Conservation (phyloP, 768 basidiomycete species). For the Kwoniella sp. region DNA sequence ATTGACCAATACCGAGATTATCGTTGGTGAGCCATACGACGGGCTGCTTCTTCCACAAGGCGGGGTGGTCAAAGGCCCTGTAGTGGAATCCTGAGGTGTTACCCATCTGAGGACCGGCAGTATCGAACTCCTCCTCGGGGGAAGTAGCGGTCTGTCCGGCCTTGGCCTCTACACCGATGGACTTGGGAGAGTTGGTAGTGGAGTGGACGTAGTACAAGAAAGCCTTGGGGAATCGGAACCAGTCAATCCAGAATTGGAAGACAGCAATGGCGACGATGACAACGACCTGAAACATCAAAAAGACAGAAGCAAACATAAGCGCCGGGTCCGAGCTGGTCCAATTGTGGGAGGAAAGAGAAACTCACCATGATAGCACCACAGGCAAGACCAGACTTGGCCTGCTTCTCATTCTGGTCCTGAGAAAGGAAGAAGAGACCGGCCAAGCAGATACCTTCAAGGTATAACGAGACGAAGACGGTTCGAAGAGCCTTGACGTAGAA, state of each 20-base stretch:
- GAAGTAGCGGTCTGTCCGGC: slow-evolving; percentile 23
- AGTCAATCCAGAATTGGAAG: slow-evolving; percentile 53
- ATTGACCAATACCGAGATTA: slow-evolving; percentile 50
- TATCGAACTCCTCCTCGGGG: slow-evolving; percentile 31
- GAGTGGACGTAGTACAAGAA: slow-evolving; percentile 45
- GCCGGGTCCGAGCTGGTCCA: not conserved
- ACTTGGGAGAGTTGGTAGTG: slow-evolving; percentile 29
- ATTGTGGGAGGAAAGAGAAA: too few species aligned
- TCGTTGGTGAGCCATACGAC: slow-evolving; percentile 56
- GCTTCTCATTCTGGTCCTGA: slow-evolving; percentile 36
- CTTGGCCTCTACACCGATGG: slow-evolving; percentile 15
- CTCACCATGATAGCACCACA: slow-evolving; percentile 55
- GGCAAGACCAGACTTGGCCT: slow-evolving; percentile 49
- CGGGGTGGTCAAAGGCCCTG: slow-evolving; percentile 56
- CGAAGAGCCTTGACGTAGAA: slow-evolving; percentile 57
- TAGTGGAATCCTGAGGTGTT: slow-evolving; percentile 53
- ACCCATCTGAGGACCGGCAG: slow-evolving; percentile 47
- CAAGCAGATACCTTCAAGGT: slow-evolving; percentile 56
- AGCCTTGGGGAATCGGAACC: slow-evolving; percentile 46
- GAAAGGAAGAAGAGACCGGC: slow-evolving; percentile 56
- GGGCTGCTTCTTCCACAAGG: slow-evolving; percentile 56
- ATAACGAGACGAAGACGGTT: slow-evolving; percentile 55
- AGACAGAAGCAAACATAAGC: not conserved
- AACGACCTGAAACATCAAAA: slow-evolving; percentile 43
- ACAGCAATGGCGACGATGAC: slow-evolving; percentile 45